phyloP scores from a whole-genome alignment of 2,329 filamentous ascomycete species.

The Exophiala viscosa region DNA sequence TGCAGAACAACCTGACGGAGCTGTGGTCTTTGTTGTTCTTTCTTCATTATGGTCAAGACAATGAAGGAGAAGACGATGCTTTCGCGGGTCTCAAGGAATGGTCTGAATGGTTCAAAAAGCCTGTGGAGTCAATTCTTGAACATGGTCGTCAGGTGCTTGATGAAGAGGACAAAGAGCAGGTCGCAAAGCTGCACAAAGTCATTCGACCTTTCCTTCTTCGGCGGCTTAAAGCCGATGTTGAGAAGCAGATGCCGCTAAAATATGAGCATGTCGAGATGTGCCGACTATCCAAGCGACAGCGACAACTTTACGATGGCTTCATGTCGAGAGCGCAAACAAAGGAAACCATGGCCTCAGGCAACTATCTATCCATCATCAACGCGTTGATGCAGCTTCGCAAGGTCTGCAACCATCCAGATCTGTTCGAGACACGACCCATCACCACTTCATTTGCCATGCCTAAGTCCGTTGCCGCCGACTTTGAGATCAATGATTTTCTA shows the following conservation, averaged over 20 bases:
- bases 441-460: constrained; percentile 95
- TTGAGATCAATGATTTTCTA: constrained; percentile 66
- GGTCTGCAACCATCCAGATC: constrained; percentile 96
- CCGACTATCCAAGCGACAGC: constrained; percentile 87
- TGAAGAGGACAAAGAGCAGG: constrained; percentile 85
- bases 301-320: constrained; percentile 95
- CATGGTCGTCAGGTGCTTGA: constrained; percentile 92
- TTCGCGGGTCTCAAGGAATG: constrained; percentile 96
- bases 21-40: constrained; percentile 97
- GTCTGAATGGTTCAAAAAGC: constrained; percentile 90
- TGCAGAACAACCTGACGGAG: constrained; percentile 96
- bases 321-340: constrained; percentile 85
- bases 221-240: constrained; percentile 90
- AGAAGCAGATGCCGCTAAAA: constrained; percentile 98
- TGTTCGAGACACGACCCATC: constrained; percentile 93
- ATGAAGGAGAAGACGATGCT: constrained; percentile 73
- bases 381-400: constrained; percentile 96
- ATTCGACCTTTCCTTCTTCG: constrained; percentile 87
- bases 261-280: constrained; percentile 97
- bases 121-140: constrained; percentile 92
- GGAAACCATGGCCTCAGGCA: constrained; percentile 83
- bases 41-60: constrained; percentile 78
- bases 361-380: constrained; percentile 97
- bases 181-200: constrained; percentile 89
- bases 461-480: constrained; percentile 71